Base-by-base conservation (phyloP, 257 asterid species). In the Cruciata laevipes region DNA sequence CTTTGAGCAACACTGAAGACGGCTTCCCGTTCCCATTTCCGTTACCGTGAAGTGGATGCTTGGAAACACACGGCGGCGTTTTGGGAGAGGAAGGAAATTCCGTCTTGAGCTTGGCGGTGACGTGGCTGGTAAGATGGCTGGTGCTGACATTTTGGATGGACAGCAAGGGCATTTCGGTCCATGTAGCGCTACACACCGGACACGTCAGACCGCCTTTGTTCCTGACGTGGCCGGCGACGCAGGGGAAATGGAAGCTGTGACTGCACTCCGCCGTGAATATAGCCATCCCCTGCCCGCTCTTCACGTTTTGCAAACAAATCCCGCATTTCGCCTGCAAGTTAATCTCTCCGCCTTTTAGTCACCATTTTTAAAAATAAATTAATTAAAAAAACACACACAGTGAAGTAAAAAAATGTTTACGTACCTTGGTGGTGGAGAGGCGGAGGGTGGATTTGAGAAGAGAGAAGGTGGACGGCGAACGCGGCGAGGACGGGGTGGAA, bases 251-350 rank as follows among this genome's bases (percentile, higher is more conserved):
- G 77, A 94, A 94, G 74, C 84, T 82, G 80, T 94, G 94, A 69
- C 88, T 83, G 79, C 99, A 94, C 83, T 90, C 98, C 79, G 99
- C 98, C 84, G 98, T 94, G 89, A 94, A 90, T 52, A 89, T 89
- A 23, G 98, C 98, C 49, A 86, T 90, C 4, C 96, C 99, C 58
- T 89, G 94, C 30, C 96, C 96, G 5, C 91, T 80, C 72, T 84
- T 88, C 73, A 90, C 89, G 60, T 77, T 65, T 74, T 82, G 87
- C 47, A 77, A 56, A 68, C 99, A 94, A 71, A 91, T 75, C 11
- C 96, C 96, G 47, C 99, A 94, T 75, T 89, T 88, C 32, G 84
- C 80, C 96, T 90, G 94, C 74, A 20, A 32, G 3, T 31, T 14
- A 44, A 16, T 44, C 9, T 44, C 53, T 44, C 49, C 49, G 16